Percentiles rank a stretch among this genome's conserved stretches.
These are phyloP conservation scores for Aspergillus bombycis DNA, from an alignment of 2,329 filamentous ascomycete species.

Conservation along the genomic window DNA sequence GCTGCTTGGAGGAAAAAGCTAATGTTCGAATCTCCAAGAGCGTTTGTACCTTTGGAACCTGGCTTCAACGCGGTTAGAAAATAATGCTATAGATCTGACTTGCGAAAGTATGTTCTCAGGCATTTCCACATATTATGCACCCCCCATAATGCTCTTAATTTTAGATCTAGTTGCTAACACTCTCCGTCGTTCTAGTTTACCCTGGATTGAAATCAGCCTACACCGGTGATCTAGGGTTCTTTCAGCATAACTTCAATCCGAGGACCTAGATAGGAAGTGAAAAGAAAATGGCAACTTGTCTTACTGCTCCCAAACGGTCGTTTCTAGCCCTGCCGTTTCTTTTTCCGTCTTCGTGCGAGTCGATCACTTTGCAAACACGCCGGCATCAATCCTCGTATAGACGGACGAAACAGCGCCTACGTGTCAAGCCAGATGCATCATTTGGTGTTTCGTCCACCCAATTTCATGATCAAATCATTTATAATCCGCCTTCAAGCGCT, in stretches of 20 bases:
- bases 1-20: not conserved
- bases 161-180: not conserved
- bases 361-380: slow-evolving; percentile 34
- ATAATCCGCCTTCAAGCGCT: slow-evolving; percentile 67
- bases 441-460: slow-evolving; percentile 45
- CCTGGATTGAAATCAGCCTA: not conserved
- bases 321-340: slow-evolving; percentile 43
- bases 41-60: not conserved
- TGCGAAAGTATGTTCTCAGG: not conserved
- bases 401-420: slow-evolving; percentile 54
- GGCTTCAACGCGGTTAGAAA: not conserved
- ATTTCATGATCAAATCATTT: slow-evolving; percentile 60
- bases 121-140: not conserved
- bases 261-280: not conserved
- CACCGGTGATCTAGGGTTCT: not conserved
- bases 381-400: slow-evolving; percentile 55
- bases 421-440: slow-evolving; percentile 56
- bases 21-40: not conserved
- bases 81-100: not conserved
- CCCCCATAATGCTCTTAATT: not conserved
- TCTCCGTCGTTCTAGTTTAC: not conserved
- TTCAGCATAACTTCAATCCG: not conserved
- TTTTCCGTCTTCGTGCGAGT: slow-evolving; percentile 41
- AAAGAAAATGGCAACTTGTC: slow-evolving; percentile 32
- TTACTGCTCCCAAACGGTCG: slow-evolving; percentile 37